These are phyloP conservation scores for Erigeron philadelphicus DNA, from an alignment of 140 eudicot genomes.

Conservation along the genomic window DNA sequence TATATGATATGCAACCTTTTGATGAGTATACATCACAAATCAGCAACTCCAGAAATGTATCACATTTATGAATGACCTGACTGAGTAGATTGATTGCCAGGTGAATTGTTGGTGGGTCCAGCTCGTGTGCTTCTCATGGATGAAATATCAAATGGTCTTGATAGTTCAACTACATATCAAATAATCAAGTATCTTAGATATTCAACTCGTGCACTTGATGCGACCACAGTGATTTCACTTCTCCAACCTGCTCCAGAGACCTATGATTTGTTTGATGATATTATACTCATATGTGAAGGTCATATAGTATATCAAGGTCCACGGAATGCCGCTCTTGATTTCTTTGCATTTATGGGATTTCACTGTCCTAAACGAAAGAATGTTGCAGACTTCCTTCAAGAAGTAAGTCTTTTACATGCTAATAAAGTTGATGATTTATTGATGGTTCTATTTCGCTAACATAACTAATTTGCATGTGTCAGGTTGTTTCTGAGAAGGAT, in stretches of 20 bases:
- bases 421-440: constrained; percentile 4
- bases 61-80: constrained; percentile 10
- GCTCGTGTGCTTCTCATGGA: constrained; percentile 88
- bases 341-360: constrained; percentile 82
- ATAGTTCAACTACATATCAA: constrained; percentile 85
- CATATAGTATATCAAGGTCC: constrained; percentile 97
- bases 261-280: constrained; percentile 84
- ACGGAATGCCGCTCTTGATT: constrained; percentile 58
- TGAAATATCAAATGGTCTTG: constrained; percentile 96
- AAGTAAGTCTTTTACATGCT: constrained; percentile 46
- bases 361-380: constrained; percentile 86
- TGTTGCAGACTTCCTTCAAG: constrained; percentile 95
- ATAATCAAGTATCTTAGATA: constrained; percentile 80
- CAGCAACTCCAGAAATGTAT: not conserved
- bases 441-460: not conserved
- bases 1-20: constrained; percentile 21
- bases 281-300: constrained; percentile 82
- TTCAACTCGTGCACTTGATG: constrained; percentile 79
- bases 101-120: constrained; percentile 87
- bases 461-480: constrained; percentile 15
- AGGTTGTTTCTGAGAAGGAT: constrained; percentile 91
- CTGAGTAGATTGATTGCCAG: constrained; percentile 35
- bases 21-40: constrained; percentile 7
- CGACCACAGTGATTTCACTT: constrained; percentile 77
- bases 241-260: constrained; percentile 99